Conservation (phyloP, 345 rosid species). For the Euphorbia pulcherrima region DNA sequence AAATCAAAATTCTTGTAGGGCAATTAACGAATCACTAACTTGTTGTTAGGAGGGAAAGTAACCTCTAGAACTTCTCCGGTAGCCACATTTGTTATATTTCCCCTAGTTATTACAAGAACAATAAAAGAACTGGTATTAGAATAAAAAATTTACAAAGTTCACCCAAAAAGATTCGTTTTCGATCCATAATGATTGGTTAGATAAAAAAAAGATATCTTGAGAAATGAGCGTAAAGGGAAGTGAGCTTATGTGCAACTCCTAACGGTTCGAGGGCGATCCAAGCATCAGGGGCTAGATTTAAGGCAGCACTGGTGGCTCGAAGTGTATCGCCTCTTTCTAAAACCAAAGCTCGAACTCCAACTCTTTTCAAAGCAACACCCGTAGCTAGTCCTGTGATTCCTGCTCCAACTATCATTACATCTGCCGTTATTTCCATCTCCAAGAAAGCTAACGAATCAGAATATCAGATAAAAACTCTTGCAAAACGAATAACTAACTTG, state of each 20-base stretch:
- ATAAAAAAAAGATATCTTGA: too few relatives aligned
- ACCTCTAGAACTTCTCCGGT: conserved; percentile 9
- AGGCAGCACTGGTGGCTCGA: conserved; percentile 31
- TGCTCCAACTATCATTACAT: conserved; percentile 37
- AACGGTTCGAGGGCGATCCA: conserved; percentile 44
- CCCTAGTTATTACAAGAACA: background rate
- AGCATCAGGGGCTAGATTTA: conserved; percentile 31
- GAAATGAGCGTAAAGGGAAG: conserved; percentile 5
- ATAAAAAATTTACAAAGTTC: too few relatives aligned
- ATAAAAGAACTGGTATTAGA: background rate
- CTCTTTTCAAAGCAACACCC: conserved; percentile 28
- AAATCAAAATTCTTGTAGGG: too few relatives aligned
- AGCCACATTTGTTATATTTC: background rate
- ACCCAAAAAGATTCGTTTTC: too few relatives aligned
- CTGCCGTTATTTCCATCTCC: too few relatives aligned
- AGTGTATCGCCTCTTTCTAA: conserved; percentile 26
- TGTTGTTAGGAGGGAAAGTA: background rate
- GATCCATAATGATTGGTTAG: too few relatives aligned
- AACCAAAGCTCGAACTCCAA: conserved; percentile 24
- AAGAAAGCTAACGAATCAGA: too few relatives aligned
- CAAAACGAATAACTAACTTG: too few relatives aligned
- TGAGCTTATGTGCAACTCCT: conserved; percentile 38
- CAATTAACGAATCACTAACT: background rate
- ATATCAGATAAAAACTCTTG: too few relatives aligned
- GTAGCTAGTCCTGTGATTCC: conserved; percentile 40